Base-by-base conservation (phyloP, 208 protist genomes). In the Acanthamoeba castellanii region DNA sequence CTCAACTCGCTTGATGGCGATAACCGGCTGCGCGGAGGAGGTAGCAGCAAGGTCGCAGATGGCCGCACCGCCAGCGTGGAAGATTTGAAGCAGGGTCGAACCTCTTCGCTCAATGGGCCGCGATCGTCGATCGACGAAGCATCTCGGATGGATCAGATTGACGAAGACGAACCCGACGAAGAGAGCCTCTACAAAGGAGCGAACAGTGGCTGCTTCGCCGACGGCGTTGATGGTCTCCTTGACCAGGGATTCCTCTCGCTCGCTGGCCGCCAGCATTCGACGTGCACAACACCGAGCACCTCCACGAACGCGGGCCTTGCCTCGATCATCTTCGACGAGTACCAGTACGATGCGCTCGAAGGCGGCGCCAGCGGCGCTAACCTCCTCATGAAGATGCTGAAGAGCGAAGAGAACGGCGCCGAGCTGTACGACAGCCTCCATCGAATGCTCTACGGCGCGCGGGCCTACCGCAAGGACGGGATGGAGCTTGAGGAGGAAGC, bases 361-460 rank as follows among this genome's bases (percentile, higher is more conserved):
- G 72, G 5, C 72, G 47, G 78, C 37, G 20, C 30, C 50, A 47
- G 34, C 11, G 45, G 42, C 72, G 34, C 25, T 22, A 87, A 87
- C 27, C 22, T 87, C 47, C 50, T 87, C 42, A 52, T 87, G 78
- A 52, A 61, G 78, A 87, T 87, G 78, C 50, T 87, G 37, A 87
- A 87, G 47, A 87, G 78, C 50, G 78, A 87, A 11, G 78, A 87
- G 78, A 87, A 87, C 78, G 78, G 78, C 78, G 45, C 78, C 47
- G 78, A 87, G 78, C 78, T 87, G 25, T 87, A 87, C 32, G 78
- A 87, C n/a, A 87, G 78, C 47, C 50, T 87, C 3, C 78, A 87
- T 11, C 37, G 78, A 1, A 52, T 87, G 47, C 78, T 87, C 22
- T 61, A 87, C 78, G 78, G 78, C 16, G 42, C 74, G 25, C 78